Evolutionary conservation across 2,329 filamentous ascomycete genomes (phyloP).

Genomic region (Fusarium succisae): DNA sequence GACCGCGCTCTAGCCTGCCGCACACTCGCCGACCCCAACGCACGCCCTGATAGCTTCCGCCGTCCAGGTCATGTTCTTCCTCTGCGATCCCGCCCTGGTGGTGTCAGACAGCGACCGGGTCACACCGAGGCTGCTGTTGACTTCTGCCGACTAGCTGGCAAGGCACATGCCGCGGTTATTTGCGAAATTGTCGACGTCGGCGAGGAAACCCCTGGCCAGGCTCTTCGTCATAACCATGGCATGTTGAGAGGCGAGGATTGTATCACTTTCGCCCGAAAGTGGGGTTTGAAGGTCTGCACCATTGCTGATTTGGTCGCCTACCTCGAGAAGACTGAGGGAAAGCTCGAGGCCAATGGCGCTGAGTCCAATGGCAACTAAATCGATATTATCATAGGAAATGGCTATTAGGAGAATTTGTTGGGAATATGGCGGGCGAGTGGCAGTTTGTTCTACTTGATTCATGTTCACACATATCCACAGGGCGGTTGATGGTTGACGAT

Average conservation of each 20-base stretch:
- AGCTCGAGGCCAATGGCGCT: slow-evolving; percentile 54
- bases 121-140: slow-evolving; percentile 96
- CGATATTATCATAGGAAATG: not conserved
- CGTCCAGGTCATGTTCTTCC: slow-evolving; percentile 92
- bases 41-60: slow-evolving; percentile 70
- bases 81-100: slow-evolving; percentile 79
- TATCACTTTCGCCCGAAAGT: slow-evolving; percentile 85
- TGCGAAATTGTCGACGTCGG: slow-evolving; percentile 93
- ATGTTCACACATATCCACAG: slow-evolving; percentile 6
- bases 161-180: slow-evolving; percentile 81
- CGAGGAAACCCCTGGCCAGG: slow-evolving; percentile 72
- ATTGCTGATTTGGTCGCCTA: slow-evolving; percentile 89
- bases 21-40: slow-evolving; percentile 74
- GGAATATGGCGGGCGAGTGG: not conserved
- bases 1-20: slow-evolving; percentile 87
- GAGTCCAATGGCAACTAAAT: slow-evolving; percentile 34
- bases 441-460: not conserved
- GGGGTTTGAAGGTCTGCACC: slow-evolving; percentile 92
- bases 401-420: not conserved
- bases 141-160: slow-evolving; percentile 86
- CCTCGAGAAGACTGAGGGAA: slow-evolving; percentile 78
- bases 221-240: slow-evolving; percentile 73
- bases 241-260: slow-evolving; percentile 95
- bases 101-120: slow-evolving; percentile 80
- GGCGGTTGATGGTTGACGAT: slow-evolving; percentile 14